Percentiles rank a stretch among this genome's conserved stretches.
These are phyloP conservation scores for Globisporangium polare DNA, from an alignment of 352 stramenopile genomes.

Conservation along the genomic window DNA sequence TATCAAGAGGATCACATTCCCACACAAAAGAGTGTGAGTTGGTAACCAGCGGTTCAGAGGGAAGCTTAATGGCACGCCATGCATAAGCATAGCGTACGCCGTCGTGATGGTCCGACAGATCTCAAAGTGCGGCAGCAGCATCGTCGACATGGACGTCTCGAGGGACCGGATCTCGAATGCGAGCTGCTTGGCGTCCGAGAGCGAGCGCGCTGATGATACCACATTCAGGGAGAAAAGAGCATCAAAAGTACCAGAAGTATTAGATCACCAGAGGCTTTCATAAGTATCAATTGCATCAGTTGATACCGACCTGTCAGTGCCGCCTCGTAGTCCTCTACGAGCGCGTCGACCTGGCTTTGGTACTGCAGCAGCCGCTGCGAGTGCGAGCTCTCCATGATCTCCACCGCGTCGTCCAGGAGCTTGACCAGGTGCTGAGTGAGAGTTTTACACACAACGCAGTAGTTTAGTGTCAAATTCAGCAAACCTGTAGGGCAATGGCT, in stretches of 20 bases:
- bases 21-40: too few relatives aligned
- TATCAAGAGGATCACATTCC: not conserved
- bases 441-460: too few relatives aligned
- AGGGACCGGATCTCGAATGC: constrained; percentile 35
- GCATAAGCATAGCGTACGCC: constrained; percentile 42
- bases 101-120: constrained; percentile 53
- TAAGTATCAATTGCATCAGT: not conserved
- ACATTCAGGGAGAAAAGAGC: not conserved
- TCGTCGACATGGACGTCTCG: constrained; percentile 41
- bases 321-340: constrained; percentile 26
- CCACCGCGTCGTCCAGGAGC: constrained; percentile 32
- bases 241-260: not conserved
- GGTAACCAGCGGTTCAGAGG: too few relatives aligned
- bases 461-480: not conserved
- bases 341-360: constrained; percentile 25
- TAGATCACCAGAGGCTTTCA: not conserved
- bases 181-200: constrained; percentile 33
- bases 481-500: not conserved
- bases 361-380: constrained; percentile 25
- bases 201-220: constrained; percentile 22
- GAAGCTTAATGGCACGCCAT: too few relatives aligned
- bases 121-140: constrained; percentile 51
- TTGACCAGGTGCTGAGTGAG: constrained; percentile 20
- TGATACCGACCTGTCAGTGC: constrained; percentile 22
- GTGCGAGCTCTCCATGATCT: constrained; percentile 38